Evolutionary conservation across 805 yeast genomes (phyloP), one percentile per base, ranked within the genome.

Genomic region (Metschnikowia koreensis): DNA sequence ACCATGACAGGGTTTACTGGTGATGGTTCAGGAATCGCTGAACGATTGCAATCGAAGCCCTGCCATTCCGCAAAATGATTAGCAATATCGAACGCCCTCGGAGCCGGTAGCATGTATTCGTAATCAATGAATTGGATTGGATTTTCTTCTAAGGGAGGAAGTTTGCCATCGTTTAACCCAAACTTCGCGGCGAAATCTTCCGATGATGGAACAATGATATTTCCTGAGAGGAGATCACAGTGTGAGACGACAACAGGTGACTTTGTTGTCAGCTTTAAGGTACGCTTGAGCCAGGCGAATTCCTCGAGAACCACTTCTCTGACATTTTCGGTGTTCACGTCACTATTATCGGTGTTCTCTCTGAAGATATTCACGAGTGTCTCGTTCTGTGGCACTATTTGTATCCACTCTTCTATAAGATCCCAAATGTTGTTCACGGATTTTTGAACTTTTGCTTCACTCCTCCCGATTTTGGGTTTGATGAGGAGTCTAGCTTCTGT

Each of bases 1-100:
- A 80, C 70, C 62, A 86, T 66, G 1, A 75, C 67, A 1, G 68
- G 68, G 56, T 83, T 81, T 2, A 62, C 51, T 8, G 53, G 55
- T 0, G 72, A 51, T 1, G 87, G 86, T 7, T 65, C 61, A 0
- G 90, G 90, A 38, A 87, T 84, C 8, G 78, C 77, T 11, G 74
- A 65, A 26, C 79, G 74, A 57, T 83, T 83, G 64, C 94, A 87
- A 55, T 84, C 82, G 59, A 86, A 86, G 2, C 94, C 94, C 64
- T 87, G 94, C 90, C 92, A 85, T 64, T 85, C 91, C 63, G 84
- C 83, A 56, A 85, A 81, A 66, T 85, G 91, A 58, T 85, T 85
- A 12, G 90, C 86, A 22, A 86, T 82, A 61, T 85, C 91, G 62
- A 84, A 85, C 0, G 87, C 90, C 44, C 91, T 66, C 5, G 90